A percentile compares a stretch with the other conserved stretches of the same genome.
Evolutionary conservation across 2,329 filamentous ascomycete species (phyloP).

Genomic region (Neonectria magnoliae): DNA sequence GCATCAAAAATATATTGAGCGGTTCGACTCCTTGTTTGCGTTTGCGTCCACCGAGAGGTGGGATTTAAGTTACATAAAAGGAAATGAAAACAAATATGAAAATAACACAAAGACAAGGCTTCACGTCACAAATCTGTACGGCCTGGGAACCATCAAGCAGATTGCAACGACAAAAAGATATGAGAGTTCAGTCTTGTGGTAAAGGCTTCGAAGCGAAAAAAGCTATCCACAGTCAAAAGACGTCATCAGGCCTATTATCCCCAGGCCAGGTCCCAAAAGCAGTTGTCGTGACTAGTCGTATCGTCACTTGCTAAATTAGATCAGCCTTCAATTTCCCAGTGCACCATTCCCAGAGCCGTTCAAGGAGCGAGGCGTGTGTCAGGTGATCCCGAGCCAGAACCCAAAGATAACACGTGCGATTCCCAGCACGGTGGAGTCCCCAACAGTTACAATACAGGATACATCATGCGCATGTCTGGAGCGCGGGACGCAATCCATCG

Average conservation of each 20-base stretch:
- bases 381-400: conserved; percentile 41
- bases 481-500: conserved; percentile 50
- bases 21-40: conserved; percentile 12
- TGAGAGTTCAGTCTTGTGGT: conserved; percentile 37
- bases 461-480: conserved; percentile 52
- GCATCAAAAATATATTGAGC: conserved; percentile 16
- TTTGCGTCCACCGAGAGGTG: conserved; percentile 16
- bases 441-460: conserved; percentile 36
- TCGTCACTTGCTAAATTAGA: conserved; percentile 46
- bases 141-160: conserved; percentile 36
- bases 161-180: conserved; percentile 28
- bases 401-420: conserved; percentile 32
- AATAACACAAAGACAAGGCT: conserved; percentile 25
- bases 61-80: conserved; percentile 27
- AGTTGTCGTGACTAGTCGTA: conserved; percentile 45
- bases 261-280: conserved; percentile 40
- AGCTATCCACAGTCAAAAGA: conserved; percentile 44
- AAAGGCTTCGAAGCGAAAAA: conserved; percentile 40
- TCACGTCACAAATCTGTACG: conserved; percentile 38
- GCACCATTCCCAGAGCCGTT: conserved; percentile 39
- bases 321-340: conserved; percentile 45
- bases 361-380: conserved; percentile 38
- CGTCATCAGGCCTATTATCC: conserved; percentile 39
- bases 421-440: conserved; percentile 28
- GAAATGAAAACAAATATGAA: conserved; percentile 27